A percentile compares a stretch with the other conserved stretches of the same genome.
Evolutionary conservation across 768 basidiomycete species (phyloP).

Genomic region (Tremella mesenterica): DNA sequence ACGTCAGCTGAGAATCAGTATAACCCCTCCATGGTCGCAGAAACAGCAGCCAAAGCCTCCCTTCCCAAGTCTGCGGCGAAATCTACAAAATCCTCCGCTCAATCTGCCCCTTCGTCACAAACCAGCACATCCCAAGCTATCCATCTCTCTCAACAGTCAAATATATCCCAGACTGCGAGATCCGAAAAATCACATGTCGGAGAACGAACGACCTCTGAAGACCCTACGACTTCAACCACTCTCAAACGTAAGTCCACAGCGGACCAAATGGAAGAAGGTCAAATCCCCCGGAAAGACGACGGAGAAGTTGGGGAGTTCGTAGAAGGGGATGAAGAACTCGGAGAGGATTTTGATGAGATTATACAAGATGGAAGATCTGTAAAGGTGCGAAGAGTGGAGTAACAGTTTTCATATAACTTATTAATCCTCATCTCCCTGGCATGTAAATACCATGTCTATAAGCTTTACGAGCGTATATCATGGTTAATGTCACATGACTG

Average conservation of each 20-base stretch:
- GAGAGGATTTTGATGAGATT: conserved; percentile 11
- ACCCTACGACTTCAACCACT: not conserved
- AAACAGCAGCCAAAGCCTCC: conserved; percentile 7
- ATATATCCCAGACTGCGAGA: not conserved
- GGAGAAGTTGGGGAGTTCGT: conserved; percentile 5
- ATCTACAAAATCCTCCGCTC: not conserved
- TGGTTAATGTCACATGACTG: too few species aligned
- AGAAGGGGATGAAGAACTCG: conserved; percentile 3
- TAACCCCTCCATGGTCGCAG: conserved; percentile 9
- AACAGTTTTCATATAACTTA: too few species aligned
- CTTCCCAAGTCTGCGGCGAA: not conserved
- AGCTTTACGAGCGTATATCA: too few species aligned
- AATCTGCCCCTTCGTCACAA: too few species aligned
- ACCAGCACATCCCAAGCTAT: too few species aligned
- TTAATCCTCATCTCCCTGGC: too few species aligned
- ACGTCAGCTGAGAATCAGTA: too few species aligned
- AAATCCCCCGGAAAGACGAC: not conserved
- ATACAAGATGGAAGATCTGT: conserved; percentile 6
- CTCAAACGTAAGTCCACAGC: conserved; percentile 3
- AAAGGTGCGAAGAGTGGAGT: conserved; percentile 1
- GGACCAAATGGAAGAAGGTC: not conserved
- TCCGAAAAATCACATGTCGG: not conserved
- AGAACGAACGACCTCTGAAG: not conserved
- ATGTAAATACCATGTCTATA: too few species aligned
- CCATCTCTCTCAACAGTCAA: too few species aligned